These are phyloP conservation scores for Acanthamoeba triangularis DNA, from an alignment of 208 protist species.

Conservation along the genomic window DNA sequence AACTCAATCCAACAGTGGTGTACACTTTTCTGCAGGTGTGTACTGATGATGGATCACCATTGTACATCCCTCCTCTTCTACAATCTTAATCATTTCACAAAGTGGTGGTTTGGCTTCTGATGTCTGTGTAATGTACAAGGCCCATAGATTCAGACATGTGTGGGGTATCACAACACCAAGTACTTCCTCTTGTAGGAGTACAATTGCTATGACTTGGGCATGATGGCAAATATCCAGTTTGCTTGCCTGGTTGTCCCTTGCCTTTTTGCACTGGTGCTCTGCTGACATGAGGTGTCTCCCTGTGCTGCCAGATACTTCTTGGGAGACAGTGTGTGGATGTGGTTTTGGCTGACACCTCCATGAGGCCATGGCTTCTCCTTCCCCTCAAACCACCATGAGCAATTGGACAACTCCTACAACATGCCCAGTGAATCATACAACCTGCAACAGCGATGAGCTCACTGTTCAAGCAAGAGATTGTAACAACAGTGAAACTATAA, in stretches of 20 bases:
- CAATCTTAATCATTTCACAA: neutral
- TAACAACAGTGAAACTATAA: too few species aligned
- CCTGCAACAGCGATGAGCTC: neutral
- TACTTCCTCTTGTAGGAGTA: neutral
- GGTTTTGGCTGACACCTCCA: neutral
- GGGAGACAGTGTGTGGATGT: neutral
- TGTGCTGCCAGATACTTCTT: neutral
- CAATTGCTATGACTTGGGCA: neutral
- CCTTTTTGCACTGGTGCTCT: too few species aligned
- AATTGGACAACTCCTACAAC: neutral
- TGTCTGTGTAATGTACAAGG: neutral
- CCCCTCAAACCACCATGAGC: neutral
- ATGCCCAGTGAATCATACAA: neutral
- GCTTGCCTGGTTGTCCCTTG: too few species aligned
- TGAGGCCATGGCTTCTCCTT: neutral
- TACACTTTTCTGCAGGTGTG: neutral
- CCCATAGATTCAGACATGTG: constrained; percentile 12
- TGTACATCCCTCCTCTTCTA: neutral
- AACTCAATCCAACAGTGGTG: neutral
- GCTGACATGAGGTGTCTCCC: too few species aligned
- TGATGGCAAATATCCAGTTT: neutral
- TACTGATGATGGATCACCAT: constrained; percentile 39
- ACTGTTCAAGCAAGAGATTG: too few species aligned
- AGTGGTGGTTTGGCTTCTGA: neutral
- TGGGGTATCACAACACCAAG: constrained; percentile 16